Percentiles rank a stretch among this genome's conserved stretches.
Conservation (phyloP, 345 rosid species). For the Heritiera littoralis region DNA sequence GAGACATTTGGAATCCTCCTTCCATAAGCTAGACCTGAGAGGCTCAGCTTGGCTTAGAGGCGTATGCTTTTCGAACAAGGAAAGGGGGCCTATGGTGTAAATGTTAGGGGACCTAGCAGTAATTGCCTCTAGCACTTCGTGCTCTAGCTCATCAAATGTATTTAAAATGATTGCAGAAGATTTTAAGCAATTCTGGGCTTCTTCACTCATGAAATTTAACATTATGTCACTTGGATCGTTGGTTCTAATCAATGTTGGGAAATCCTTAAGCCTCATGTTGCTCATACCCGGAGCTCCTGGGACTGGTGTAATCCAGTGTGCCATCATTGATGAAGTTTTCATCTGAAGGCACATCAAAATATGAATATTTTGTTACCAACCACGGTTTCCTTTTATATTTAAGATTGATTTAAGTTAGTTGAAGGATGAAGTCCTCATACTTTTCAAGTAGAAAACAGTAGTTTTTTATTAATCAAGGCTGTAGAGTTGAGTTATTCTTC, state of each 20-base stretch:
- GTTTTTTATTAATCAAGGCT: neutral
- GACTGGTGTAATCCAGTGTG: conserved; percentile 25
- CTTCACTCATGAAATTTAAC: conserved; percentile 31
- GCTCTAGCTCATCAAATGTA: conserved; percentile 46
- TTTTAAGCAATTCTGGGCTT: conserved; percentile 31
- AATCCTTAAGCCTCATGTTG: conserved; percentile 39
- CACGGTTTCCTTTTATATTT: neutral
- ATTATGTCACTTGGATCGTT: conserved; percentile 33
- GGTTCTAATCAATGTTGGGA: conserved; percentile 41
- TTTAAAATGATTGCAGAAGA: conserved; percentile 44
- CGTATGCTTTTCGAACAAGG: conserved; percentile 35
- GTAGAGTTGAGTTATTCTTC: neutral
- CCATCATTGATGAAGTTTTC: conserved; percentile 32
- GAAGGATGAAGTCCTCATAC: neutral
- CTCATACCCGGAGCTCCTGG: conserved; percentile 46
- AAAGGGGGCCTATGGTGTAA: conserved; percentile 39
- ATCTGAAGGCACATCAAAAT: conserved; percentile 30
- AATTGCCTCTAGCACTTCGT: conserved; percentile 33
- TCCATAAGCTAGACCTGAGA: conserved; percentile 19
- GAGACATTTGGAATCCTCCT: conserved; percentile 15
- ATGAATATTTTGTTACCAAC: neutral
- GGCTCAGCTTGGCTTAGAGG: neutral
- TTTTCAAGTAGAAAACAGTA: neutral
- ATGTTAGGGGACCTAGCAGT: conserved; percentile 29
- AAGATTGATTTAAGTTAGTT: no score